These are phyloP conservation scores for Citrus inodora DNA, from an alignment of 345 rosid species.

Conservation along the genomic window DNA sequence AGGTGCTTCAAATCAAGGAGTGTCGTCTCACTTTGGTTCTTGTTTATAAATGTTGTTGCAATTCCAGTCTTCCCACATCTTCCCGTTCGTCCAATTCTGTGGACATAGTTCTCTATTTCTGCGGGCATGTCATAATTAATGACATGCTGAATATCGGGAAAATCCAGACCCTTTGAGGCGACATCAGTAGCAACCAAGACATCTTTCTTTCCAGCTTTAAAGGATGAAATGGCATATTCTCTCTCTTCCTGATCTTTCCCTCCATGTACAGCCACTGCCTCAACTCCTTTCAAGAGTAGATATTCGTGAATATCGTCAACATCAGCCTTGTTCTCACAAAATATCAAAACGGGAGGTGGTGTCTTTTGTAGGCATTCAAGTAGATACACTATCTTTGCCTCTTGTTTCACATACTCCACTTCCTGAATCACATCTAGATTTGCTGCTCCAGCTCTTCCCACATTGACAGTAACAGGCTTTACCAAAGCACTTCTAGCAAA, in stretches of 20 bases:
- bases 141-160: constrained; percentile 89
- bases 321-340: constrained; percentile 98
- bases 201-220: constrained; percentile 82
- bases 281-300: constrained; percentile 88
- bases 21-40: constrained; percentile 88
- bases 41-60: constrained; percentile 90
- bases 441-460: constrained; percentile 97
- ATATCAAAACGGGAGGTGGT: constrained; percentile 85
- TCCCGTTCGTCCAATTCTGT: constrained; percentile 91
- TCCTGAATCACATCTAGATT: constrained; percentile 97
- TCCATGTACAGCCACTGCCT: constrained; percentile 91
- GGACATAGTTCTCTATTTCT: constrained; percentile 90
- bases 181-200: constrained; percentile 93
- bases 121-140: constrained; percentile 96
- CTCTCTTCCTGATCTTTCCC: constrained; percentile 96
- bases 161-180: constrained; percentile 90
- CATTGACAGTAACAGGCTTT: constrained; percentile 81
- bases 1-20: constrained; percentile 86
- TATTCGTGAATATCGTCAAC: constrained; percentile 91
- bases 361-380: constrained; percentile 92
- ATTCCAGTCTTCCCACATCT: constrained; percentile 95
- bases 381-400: constrained; percentile 92
- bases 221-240: constrained; percentile 81
- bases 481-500: constrained; percentile 90
- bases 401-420: constrained; percentile 93